Evolutionary conservation across 2,329 filamentous ascomycete genomes (phyloP).

Genomic region (Paracoccidioides brasiliensis): DNA sequence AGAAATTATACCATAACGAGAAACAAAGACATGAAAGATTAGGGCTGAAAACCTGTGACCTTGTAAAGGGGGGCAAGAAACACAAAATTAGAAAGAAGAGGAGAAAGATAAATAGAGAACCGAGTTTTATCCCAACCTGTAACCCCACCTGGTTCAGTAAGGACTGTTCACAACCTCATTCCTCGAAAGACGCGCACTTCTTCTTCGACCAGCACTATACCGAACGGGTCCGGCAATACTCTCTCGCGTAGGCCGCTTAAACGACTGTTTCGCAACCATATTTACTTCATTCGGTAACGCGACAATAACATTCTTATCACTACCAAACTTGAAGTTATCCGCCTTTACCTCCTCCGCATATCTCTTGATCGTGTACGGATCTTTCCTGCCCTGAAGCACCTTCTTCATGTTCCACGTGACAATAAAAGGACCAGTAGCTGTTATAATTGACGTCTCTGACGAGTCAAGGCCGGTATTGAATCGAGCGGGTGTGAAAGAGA

Average conservation of each 20-base stretch:
- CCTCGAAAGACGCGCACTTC: slow-evolving; percentile 43
- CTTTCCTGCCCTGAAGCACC: slow-evolving; percentile 64
- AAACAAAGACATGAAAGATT: no score
- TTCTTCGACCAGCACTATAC: slow-evolving; percentile 40
- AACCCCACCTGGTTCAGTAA: slow-evolving; percentile 30
- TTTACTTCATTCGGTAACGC: slow-evolving; percentile 94
- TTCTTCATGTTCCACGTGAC: slow-evolving; percentile 94
- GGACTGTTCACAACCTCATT: slow-evolving; percentile 74
- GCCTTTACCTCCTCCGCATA: slow-evolving; percentile 93
- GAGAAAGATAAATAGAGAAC: no score
- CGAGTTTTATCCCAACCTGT: no score
- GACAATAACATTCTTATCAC: slow-evolving; percentile 95
- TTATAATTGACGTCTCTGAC: slow-evolving; percentile 88
- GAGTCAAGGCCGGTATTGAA: slow-evolving; percentile 81
- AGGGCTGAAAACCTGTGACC: not conserved
- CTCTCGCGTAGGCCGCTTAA: slow-evolving; percentile 82
- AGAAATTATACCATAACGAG: no score
- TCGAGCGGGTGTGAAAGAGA: slow-evolving; percentile 79
- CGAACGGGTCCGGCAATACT: slow-evolving; percentile 59
- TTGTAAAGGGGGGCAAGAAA: no score
- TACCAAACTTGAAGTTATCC: slow-evolving; percentile 95
- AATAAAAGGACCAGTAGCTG: slow-evolving; percentile 90
- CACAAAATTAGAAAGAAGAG: no score
- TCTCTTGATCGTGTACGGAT: slow-evolving; percentile 91
- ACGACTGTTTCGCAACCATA: slow-evolving; percentile 78